Conservation (phyloP, 768 basidiomycete species). For the Suillus clintonianus region DNA sequence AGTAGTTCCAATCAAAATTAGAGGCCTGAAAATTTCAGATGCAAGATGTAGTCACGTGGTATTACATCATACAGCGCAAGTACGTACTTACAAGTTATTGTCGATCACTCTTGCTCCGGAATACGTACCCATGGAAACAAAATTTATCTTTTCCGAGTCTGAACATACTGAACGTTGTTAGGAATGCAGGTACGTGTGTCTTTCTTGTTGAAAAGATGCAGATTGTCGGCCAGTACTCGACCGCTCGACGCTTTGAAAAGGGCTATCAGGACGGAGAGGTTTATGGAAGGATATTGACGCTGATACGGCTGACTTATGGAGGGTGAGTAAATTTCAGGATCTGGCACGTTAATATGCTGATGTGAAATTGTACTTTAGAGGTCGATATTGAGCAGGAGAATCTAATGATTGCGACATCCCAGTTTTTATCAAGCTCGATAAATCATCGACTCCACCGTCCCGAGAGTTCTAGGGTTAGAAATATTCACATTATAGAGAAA, state of each 20-base stretch:
- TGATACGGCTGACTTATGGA: background rate
- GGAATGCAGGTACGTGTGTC: background rate
- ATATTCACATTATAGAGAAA: background rate
- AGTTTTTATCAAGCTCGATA: background rate
- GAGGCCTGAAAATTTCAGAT: too few relatives aligned
- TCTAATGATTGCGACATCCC: background rate
- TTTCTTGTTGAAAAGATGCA: background rate
- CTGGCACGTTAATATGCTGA: background rate
- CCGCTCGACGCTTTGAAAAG: background rate
- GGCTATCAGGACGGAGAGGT: background rate
- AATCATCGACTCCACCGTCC: background rate
- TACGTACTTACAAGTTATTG: too few relatives aligned
- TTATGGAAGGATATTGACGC: background rate
- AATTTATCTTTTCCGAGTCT: background rate
- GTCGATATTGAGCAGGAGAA: background rate
- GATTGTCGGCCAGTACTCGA: too few relatives aligned
- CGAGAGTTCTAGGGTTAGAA: background rate
- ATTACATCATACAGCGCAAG: background rate
- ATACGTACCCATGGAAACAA: background rate
- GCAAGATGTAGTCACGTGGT: background rate
- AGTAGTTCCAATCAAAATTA: too few relatives aligned
- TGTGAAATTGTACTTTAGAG: background rate
- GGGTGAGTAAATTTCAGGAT: background rate
- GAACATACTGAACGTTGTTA: background rate
- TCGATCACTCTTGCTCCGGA: background rate